Evolutionary conservation across 2,329 filamentous ascomycete genomes (phyloP), one percentile per base, ranked within the genome.

Genomic region (Pestalotiopsis sp.): DNA sequence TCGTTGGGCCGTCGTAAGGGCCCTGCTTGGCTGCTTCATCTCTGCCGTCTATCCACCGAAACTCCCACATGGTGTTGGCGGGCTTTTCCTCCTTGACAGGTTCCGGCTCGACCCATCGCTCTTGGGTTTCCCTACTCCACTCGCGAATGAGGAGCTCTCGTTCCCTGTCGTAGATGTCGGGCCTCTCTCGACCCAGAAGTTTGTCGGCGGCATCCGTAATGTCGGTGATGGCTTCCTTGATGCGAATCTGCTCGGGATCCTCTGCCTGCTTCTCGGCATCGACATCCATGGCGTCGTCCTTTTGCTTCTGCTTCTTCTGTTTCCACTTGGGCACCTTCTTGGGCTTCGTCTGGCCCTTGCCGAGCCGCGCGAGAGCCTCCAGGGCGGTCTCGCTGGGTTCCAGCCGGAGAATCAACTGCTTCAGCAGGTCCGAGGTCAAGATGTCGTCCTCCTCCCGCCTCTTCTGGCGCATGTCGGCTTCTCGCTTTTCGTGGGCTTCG

Each of bases 151-250:
- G 86, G 70, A 92, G 80, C 80, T 98, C 96, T 68, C 95, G 88
- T 78, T 97, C 94, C 59, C 91, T 87, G 69, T 98, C 94, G 81
- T 98, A 99, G 64, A 98, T 91, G n/a, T 98, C 94, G 2, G 91
- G 89, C 71, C 95, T 90, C 23, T 95, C 95, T 67, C 95, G 87
- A 38, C 91, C 91, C 66, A 98, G 88, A 0, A 99, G 85, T 71
- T 93, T 92, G 81, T 98, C 95, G 4, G 96, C 95, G 11, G 95
- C 94, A 59, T 93, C 94, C 0, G 96, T 98, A 71, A 99, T 93
- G 61, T 88, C 86, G 75, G 95, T 87, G 68, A 99, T 94, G 0
- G 90, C 88, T 70, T 91, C 86, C 77, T 90, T 93, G 72, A 95
- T 89, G 69, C 87, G 86, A 17, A 78, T 82, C 76, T 96, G 94